Conservation (phyloP, 768 basidiomycete species). For the Chalciporus chontae region DNA sequence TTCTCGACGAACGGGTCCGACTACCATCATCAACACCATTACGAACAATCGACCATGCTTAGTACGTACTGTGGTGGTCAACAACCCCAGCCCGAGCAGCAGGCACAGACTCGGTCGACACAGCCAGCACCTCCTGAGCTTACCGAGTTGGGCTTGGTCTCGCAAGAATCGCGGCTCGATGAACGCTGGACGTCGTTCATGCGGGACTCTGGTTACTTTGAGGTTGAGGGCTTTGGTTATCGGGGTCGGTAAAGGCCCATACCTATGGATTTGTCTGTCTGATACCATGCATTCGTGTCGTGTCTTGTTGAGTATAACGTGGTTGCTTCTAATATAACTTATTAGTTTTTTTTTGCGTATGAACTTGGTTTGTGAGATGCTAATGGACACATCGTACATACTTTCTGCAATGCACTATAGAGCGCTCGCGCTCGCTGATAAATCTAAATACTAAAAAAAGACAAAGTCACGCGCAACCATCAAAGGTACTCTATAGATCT, state of each 20-base stretch:
- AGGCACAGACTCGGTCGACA: slow-evolving; percentile 4
- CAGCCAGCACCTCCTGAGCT: slow-evolving; percentile 42
- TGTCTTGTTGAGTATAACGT: no score
- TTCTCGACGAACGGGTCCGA: slow-evolving; percentile 11
- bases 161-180: slow-evolving; percentile 51
- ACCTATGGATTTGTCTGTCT: no score
- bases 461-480: no score
- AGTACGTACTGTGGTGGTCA: neutral
- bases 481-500: no score
- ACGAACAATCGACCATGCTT: slow-evolving; percentile 10
- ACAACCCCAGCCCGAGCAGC: neutral
- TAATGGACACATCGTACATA: no score
- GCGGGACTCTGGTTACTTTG: slow-evolving; percentile 48
- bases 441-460: no score
- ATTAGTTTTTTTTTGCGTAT: no score
- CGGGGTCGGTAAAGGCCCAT: slow-evolving; percentile 16
- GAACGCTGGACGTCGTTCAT: slow-evolving; percentile 62
- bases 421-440: no score
- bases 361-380: no score
- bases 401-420: no score
- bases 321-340: no score
- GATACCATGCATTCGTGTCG: no score
- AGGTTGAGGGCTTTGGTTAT: slow-evolving; percentile 33
- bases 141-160: slow-evolving; percentile 57
- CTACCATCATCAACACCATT: slow-evolving; percentile 17